Base-by-base conservation (phyloP, 1,139 yeast species). In the Kodamaea derodonti region DNA sequence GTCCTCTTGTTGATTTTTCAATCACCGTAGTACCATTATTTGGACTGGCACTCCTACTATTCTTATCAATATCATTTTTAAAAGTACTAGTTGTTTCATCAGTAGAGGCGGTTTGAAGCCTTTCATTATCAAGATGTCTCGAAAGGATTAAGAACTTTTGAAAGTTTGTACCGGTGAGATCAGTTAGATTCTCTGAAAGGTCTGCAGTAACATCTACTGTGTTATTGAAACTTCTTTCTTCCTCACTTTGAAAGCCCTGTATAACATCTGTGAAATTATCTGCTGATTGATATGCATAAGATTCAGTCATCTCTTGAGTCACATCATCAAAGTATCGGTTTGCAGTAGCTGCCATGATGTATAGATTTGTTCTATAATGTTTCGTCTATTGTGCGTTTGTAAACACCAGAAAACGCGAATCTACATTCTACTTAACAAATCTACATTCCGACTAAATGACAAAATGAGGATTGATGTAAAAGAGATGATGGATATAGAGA, bases 1-100 rank as follows among this genome's bases (percentile, higher is more conserved):
- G 36, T 2, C 34, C 38, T 20, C 38, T 29, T 2, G 30, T 32
- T 6, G 34, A 28, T 20, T 32, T 35, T 15, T 35, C 37, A 9
- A 38, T 31, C 11, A 35, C 25, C 3, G 41, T 38, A 14, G 41
- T 37, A 1, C 40, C 40, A 27, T 37, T 34, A 24, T 31, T 29
- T 1, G 39, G 39, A 23, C 38, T 37, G 14, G 22, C 14, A 14
- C 34, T 34, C 9, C 22, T 18, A 18, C 22, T 18, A 6, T 18
- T 18, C 9, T 9, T 18, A 18, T 9, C 9, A 6, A 7, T 18
- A 18, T 18, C 22, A 18, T 18, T 9, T 18, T 18, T 18, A 18
- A 18, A 18, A 7, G 22, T 18, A 7, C n/a, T 15, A 4, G 8
- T 16, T 27, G 20, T n/a, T 24, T 14, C 23, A 15, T 27, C 17